phyloP scores from a whole-genome alignment of 208 protist genomes.

The Phytomonas francai region DNA sequence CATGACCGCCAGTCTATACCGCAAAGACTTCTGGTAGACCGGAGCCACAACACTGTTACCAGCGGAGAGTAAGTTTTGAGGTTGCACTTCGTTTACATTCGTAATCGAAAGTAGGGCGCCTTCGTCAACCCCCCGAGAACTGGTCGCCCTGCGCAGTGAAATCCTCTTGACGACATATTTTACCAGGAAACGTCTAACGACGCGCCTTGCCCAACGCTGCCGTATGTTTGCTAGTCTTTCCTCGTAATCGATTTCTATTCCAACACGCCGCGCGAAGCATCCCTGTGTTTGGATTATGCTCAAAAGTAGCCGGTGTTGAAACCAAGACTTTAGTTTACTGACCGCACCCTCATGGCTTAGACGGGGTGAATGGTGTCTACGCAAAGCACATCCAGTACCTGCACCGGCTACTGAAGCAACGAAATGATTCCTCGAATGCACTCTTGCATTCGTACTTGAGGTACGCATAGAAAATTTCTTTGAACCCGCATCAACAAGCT shows the following conservation, averaged over 20 bases:
- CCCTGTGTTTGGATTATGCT: background rate
- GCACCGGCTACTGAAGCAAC: background rate
- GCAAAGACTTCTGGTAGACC: background rate
- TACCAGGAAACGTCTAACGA: background rate
- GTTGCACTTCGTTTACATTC: background rate
- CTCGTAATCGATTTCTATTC: background rate
- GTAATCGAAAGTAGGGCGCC: background rate
- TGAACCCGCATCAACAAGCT: background rate
- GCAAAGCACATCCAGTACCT: background rate
- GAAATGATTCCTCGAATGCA: background rate
- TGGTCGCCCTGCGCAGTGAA: background rate
- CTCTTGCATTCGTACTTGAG: background rate
- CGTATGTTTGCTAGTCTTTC: background rate
- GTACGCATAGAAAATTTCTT: background rate
- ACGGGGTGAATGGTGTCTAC: background rate
- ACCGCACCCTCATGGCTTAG: background rate
- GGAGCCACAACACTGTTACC: background rate
- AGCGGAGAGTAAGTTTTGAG: background rate
- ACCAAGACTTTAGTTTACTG: background rate
- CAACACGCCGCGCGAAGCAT: background rate
- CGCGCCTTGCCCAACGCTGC: background rate
- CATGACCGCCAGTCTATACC: constrained; percentile 12
- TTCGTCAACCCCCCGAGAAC: background rate
- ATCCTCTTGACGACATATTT: background rate
- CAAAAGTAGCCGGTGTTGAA: background rate